These are phyloP conservation scores for Mycena pura DNA, from an alignment of 768 basidiomycete species.

Conservation along the genomic window DNA sequence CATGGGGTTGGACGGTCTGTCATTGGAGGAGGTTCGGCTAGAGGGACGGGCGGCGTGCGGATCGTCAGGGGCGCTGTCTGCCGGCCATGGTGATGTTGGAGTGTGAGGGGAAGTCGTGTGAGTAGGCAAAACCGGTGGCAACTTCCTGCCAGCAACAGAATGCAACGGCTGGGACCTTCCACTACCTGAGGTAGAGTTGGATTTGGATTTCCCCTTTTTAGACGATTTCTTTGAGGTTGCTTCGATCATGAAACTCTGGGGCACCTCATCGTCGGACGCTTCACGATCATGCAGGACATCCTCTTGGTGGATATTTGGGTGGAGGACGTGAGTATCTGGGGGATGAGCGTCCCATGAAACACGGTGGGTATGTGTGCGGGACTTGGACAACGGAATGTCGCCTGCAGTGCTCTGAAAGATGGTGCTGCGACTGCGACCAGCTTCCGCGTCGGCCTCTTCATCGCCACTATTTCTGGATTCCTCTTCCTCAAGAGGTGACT, in stretches of 20 bases:
- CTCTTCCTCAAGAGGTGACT: constrained; percentile 76
- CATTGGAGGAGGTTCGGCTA: constrained; percentile 36
- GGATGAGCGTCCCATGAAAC: constrained; percentile 65
- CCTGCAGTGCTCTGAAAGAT: constrained; percentile 42
- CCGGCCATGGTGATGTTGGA: constrained; percentile 19
- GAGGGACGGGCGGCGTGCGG: constrained; percentile 52
- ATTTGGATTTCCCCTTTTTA: constrained; percentile 37
- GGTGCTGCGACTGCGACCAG: constrained; percentile 56
- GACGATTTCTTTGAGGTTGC: constrained; percentile 55
- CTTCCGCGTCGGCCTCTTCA: constrained; percentile 67
- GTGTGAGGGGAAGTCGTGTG: constrained; percentile 39
- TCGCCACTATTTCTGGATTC: constrained; percentile 53
- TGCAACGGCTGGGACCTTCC: constrained; percentile 58
- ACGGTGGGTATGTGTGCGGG: constrained; percentile 54
- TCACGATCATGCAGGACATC: constrained; percentile 66
- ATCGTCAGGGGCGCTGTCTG: not conserved
- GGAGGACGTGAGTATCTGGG: constrained; percentile 42
- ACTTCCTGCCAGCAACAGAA: constrained; percentile 51
- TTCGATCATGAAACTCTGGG: constrained; percentile 87
- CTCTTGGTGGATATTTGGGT: constrained; percentile 75
- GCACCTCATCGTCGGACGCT: constrained; percentile 83
- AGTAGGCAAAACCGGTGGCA: constrained; percentile 47
- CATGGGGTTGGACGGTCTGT: constrained; percentile 54
- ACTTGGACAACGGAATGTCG: constrained; percentile 32
- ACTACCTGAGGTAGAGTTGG: constrained; percentile 15